phyloP scores from a whole-genome alignment of 805 yeast genomes.

The Wickerhamiella hasegawae region DNA sequence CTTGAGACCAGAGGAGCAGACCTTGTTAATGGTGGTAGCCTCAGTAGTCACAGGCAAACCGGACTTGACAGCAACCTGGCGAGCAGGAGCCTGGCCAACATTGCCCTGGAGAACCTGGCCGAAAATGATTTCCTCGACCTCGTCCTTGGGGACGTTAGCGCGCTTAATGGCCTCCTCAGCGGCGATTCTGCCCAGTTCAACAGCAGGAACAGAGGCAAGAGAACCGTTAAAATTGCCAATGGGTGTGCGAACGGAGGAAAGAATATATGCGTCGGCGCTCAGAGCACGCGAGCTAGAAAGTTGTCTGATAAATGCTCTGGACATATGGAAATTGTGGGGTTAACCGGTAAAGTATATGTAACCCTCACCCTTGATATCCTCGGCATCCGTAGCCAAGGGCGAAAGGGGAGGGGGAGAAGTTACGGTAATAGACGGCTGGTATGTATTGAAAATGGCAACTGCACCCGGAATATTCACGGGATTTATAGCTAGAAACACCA shows the following conservation, averaged over 20 bases:
- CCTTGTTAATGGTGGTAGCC: slow-evolving; percentile 85
- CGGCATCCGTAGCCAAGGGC: too few species aligned
- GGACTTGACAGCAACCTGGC: slow-evolving; percentile 83
- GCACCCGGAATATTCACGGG: too few species aligned
- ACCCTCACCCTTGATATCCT: too few species aligned
- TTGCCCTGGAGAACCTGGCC: slow-evolving; percentile 88
- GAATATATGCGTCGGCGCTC: slow-evolving; percentile 72
- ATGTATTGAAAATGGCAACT: too few species aligned
- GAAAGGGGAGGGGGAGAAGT: too few species aligned
- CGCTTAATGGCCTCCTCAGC: slow-evolving; percentile 55
- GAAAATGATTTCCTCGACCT: slow-evolving; percentile 74
- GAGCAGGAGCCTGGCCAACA: slow-evolving; percentile 92
- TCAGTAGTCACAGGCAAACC: slow-evolving; percentile 69
- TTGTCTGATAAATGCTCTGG: too few species aligned
- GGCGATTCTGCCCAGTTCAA: slow-evolving; percentile 5
- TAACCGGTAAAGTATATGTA: too few species aligned
- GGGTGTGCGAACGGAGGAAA: slow-evolving; percentile 83
- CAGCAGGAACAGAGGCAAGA: slow-evolving; percentile 35
- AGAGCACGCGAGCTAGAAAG: too few species aligned
- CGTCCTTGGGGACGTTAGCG: slow-evolving; percentile 41
- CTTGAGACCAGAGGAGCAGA: slow-evolving; percentile 91
- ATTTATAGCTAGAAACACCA: too few species aligned
- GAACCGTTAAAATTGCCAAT: slow-evolving; percentile 85
- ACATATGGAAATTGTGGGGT: too few species aligned
- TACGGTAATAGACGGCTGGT: too few species aligned